phyloP scores from a whole-genome alignment of 1,284 basidiomycete genomes.

The Cryptococcus hybrid region DNA sequence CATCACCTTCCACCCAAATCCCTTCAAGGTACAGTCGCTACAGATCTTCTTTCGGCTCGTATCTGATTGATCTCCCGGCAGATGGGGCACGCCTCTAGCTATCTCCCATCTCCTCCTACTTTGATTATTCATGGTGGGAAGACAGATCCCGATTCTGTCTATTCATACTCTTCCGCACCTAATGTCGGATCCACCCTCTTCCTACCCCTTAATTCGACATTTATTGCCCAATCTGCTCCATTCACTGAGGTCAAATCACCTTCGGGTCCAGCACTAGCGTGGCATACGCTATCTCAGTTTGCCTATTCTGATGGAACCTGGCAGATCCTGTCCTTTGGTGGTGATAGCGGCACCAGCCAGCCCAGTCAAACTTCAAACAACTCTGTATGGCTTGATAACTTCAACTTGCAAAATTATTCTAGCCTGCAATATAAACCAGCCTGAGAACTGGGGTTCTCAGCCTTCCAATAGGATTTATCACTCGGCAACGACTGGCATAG shows the following conservation, averaged over 20 bases:
- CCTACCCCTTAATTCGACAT: constrained; percentile 63
- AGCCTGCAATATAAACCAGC: constrained; percentile 46
- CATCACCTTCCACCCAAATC: no score
- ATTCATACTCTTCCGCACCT: constrained; percentile 70
- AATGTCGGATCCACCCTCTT: constrained; percentile 66
- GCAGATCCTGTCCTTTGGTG: constrained; percentile 66
- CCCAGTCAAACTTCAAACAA: constrained; percentile 59
- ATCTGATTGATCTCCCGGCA: no score
- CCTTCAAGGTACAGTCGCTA: no score
- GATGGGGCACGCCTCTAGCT: constrained; percentile 74
- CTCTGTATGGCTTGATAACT: constrained; percentile 60
- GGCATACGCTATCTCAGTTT: constrained; percentile 72
- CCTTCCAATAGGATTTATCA: constrained; percentile 73
- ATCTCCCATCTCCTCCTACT: constrained; percentile 57
- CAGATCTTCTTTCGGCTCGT: background rate
- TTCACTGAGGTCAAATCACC: constrained; percentile 57
- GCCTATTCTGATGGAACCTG: constrained; percentile 44
- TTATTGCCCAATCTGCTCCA: constrained; percentile 61
- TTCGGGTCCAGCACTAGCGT: constrained; percentile 64
- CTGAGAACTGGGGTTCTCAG: constrained; percentile 61
- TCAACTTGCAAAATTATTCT: constrained; percentile 24
- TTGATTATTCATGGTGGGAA: constrained; percentile 76
- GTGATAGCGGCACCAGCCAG: constrained; percentile 62
- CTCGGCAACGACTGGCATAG: constrained; percentile 55
- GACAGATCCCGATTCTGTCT: constrained; percentile 64